A percentile compares a stretch with the other conserved stretches of the same genome.
These are phyloP conservation scores for Hanseniaspora vineae DNA, from an alignment of 805 yeast genomes.

Conservation along the genomic window DNA sequence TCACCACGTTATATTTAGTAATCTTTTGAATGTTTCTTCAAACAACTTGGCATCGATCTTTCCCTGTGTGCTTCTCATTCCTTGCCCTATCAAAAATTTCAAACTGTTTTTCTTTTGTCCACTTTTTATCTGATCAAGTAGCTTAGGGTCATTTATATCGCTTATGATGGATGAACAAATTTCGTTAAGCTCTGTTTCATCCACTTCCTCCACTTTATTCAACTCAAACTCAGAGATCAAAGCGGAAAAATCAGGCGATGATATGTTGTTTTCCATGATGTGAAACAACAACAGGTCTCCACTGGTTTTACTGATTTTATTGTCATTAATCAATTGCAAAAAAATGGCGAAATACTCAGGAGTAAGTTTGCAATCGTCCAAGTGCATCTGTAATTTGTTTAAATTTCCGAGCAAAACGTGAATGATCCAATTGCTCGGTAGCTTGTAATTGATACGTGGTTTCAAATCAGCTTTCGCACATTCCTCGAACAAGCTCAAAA, in stretches of 20 bases:
- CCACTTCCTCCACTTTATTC: conserved; percentile 20
- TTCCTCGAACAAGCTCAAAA: conserved; percentile 17
- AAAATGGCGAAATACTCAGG: conserved; percentile 40
- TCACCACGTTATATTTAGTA: conserved; percentile 12
- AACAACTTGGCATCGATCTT: conserved; percentile 25
- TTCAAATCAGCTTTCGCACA: conserved; percentile 10
- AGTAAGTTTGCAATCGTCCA: conserved; percentile 25
- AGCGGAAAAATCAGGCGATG: conserved; percentile 26
- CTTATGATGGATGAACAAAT: conserved; percentile 35
- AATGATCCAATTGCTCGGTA: conserved; percentile 66
- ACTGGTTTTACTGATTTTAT: conserved; percentile 46
- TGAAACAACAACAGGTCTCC: conserved; percentile 56
- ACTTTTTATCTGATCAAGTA: conserved; percentile 39
- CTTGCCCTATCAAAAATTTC: conserved; percentile 73
- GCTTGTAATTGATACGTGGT: conserved; percentile 18
- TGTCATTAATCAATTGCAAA: conserved; percentile 34
- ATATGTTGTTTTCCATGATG: conserved; percentile 34
- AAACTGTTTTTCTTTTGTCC: conserved; percentile 54
- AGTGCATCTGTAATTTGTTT: conserved; percentile 31
- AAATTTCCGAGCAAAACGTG: conserved; percentile 69
- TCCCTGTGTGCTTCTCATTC: conserved; percentile 73
- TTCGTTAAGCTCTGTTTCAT: conserved; percentile 24
- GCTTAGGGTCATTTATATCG: conserved; percentile 30
- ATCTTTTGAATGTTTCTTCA: conserved; percentile 23
- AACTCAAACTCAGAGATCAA: conserved; percentile 46